Conservation (phyloP, 257 asterid genomes). For the Forsythia suspensa region DNA sequence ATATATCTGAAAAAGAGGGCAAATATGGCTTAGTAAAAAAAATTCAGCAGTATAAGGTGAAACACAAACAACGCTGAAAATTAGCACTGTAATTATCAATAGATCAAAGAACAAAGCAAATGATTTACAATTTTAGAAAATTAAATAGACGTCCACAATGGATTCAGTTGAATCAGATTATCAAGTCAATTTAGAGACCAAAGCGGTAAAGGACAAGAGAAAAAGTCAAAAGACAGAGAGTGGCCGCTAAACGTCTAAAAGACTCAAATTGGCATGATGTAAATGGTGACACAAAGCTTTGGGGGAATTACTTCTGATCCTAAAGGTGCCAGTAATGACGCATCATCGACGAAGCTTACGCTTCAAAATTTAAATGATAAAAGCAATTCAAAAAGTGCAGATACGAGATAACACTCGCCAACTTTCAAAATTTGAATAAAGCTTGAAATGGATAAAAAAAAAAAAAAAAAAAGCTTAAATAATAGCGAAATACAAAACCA, state of each 20-base stretch:
- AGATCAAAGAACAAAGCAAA: not conserved
- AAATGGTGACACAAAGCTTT: not conserved
- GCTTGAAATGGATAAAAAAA: not conserved
- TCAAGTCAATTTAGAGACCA: slow-evolving; percentile 9
- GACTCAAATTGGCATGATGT: slow-evolving; percentile 6
- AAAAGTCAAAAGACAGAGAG: not conserved
- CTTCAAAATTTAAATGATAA: slow-evolving; percentile 13
- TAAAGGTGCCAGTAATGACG: slow-evolving; percentile 1
- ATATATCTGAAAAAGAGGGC: not conserved
- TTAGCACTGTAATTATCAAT: not conserved
- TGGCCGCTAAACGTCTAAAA: slow-evolving; percentile 12
- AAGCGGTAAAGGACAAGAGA: slow-evolving; percentile 2
- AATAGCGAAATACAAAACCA: not conserved
- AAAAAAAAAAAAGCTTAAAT: not conserved
- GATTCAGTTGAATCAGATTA: not conserved
- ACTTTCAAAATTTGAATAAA: slow-evolving; percentile 31
- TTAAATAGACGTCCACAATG: not conserved
- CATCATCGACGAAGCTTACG: not conserved
- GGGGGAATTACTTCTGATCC: not conserved
- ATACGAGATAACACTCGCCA: slow-evolving; percentile 1
- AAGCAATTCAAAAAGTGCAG: not conserved
- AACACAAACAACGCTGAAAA: not conserved
- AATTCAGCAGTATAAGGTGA: not conserved
- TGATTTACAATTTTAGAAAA: not conserved
- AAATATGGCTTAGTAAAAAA: not conserved